Base-by-base conservation (phyloP, 768 basidiomycete genomes). In the Multifurca ochricompacta region DNA sequence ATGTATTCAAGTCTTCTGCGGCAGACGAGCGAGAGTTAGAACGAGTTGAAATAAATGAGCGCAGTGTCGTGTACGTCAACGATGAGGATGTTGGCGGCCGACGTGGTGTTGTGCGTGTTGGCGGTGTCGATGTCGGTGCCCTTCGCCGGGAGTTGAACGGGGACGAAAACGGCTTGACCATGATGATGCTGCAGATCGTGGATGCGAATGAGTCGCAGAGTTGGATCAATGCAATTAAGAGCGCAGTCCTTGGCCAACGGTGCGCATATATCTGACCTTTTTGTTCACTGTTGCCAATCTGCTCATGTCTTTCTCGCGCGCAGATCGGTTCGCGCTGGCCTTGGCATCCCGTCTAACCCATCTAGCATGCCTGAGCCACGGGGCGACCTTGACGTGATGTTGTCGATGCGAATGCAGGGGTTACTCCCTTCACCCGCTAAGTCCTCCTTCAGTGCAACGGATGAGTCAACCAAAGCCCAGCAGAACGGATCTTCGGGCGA, bases 301-400 rank as follows among this genome's bases (percentile, higher is more conserved):
- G 35, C 66, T 59, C 19, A 43, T 37, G 36, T 27, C 28, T 31
- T 18, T 6, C 41, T 40, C 53, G n/a, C 48, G n/a, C 48, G 2
- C 54, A 89, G 87, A 61, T 81, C 85, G 35, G 70, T 85, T 25
- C 82, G 84, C 19, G 85, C 82, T 8, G 87, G 87, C 14, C 67
- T 89, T 11, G 77, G 79, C 31, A 68, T 73, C 21, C 68, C 79
- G 25, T 64, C 74, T 0, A 69, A 69, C 36, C 68, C 69, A 19
- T 61, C 70, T 3, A 70, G 73, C 19, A 72, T 70, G 14, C 70
- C 76, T 25, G 87, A 87, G 56, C 86, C 85, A 19, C 75, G 81
- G 42, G 87, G 87, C 6, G 87, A 90, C 63, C 79, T 90, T 72
- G 87, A 90, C 64, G 87, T 89, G 43, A 85, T 88, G 79, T 74